Evolutionary conservation across 2,329 filamentous ascomycete species (phyloP), one percentile per base, ranked within the genome.

Genomic region (Stemphylium lycopersici): DNA sequence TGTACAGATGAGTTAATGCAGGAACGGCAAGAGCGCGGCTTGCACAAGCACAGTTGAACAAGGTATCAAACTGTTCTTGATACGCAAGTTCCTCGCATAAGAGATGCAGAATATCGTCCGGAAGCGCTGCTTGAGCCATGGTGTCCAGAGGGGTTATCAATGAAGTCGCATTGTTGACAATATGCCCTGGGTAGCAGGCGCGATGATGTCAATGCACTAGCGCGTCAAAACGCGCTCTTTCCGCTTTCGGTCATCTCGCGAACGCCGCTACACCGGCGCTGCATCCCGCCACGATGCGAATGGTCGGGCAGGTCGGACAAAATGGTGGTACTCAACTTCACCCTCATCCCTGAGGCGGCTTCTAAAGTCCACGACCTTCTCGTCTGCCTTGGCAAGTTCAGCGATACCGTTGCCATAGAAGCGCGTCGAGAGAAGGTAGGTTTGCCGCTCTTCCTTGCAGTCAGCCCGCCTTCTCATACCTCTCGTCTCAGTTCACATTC

Each of bases 401-500:
- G 87, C 71, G 90, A 93, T 64, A 85, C 88, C 40, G 89, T 93
- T 16, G 89, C 86, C 22, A 80, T 93, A 36, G 90, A 93, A 73
- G 88, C 88, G 31, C 82, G 83, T 63, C 84, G 82, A 59, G 87
- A 91, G 66, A 85, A 83, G 71, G 89, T 89, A 75, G 48, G 73
- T 68, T 33, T 38, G 41, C 52, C 48, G 31, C 47, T 59, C 42
- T 48, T 40, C 41, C 42, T 47, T 64, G 45, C 31, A 52, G 44
- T 58, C 53, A 43, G 49, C 50, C 29, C 39, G 45, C 43, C 44
- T 53, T 65, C 59, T 67, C 52, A 66, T 68, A 49, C 38, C 47
- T 48, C 38, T 36, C 16, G 11, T 48, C 34, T 48, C 54, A 73
- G 90, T 83, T 93, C 60, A 81, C 87, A 4, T 80, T 93, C 49